A percentile compares a stretch with the other conserved stretches of the same genome.
phyloP scores from a whole-genome alignment of 257 asterid genomes.

The Solanum pennellii region DNA sequence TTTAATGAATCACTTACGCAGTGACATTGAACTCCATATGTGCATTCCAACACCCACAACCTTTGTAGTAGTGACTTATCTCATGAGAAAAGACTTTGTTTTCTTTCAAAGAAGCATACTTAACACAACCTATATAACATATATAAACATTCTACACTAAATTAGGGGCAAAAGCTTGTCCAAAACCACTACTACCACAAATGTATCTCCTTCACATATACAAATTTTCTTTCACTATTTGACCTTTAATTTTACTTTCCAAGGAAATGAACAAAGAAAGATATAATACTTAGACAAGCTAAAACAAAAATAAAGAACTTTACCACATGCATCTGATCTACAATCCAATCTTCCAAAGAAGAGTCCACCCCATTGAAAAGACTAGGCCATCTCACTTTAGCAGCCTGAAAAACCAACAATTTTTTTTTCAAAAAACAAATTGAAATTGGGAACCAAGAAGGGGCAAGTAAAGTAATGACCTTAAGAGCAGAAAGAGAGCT shows the following conservation, averaged over 20 bases:
- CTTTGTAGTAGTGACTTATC: neutral
- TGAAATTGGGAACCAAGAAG: neutral
- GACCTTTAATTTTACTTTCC: neutral
- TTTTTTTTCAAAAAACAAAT: neutral
- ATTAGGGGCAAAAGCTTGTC: neutral
- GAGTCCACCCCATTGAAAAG: conserved; percentile 60
- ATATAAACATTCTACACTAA: neutral
- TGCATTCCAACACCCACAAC: neutral
- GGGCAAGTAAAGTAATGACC: conserved; percentile 23
- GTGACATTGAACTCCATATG: neutral
- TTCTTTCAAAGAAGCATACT: neutral
- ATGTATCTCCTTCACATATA: neutral
- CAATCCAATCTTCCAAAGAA: conserved; percentile 75
- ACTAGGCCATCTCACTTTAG: conserved; percentile 86
- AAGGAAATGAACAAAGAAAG: neutral
- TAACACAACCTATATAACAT: neutral
- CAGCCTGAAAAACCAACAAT: conserved; percentile 41
- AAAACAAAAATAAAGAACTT: neutral
- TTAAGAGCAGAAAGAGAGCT: conserved; percentile 93
- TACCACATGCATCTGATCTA: conserved; percentile 87
- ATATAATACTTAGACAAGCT: neutral
- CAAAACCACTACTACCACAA: neutral
- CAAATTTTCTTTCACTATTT: neutral
- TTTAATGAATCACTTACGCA: neutral
- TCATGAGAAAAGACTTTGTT: neutral